Evolutionary conservation across 495 filamentous ascomycete genomes (phyloP), one percentile per base, ranked within the genome.

Genomic region (Tuber brumale): DNA sequence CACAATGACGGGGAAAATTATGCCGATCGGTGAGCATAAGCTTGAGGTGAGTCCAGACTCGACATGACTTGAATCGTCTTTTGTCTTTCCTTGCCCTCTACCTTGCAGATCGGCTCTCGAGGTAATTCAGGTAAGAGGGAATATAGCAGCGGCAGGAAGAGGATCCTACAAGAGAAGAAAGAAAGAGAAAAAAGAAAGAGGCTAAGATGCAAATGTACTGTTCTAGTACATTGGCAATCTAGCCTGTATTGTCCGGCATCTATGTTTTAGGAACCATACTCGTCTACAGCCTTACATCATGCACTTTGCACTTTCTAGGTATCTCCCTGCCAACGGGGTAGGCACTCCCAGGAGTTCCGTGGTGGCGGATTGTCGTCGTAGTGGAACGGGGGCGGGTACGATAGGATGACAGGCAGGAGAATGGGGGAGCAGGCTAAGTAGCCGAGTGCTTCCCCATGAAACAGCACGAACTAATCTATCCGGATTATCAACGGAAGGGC

Each of bases 391-490:
- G 57, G 57, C 57, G 57, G 57, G 57, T 66, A 66, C 12, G 57
- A 66, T 66, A 31, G 57, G 57, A 66, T 66, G 57, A 66, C n/a
- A n/a, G 12, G 57, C 21, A 16, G 27, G 57, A 66, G 57, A 18
- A n/a, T 66, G 57, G 57, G 14, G 31, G 1, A 39, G 37, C 1
- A 39, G 37, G 37, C 37, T 39, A 66, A 31, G 57, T 66, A 16
- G 57, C 57, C 57, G 27, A 66, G 57, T 66, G 57, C 57, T 66
- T 66, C 57, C n/a, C 57, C 57, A 66, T 66, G 57, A 66, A 66
- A 66, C 57, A 66, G 57, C 57, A 66, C 57, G 3, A 66, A 31
- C 27, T 31, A 66, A 66, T 66, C 57, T 61, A 61, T 21, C 51
- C 57, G 27, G 51, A 61, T 27, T 27, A 27, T 27, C 51, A 31